Evolutionary conservation across 768 basidiomycete genomes (phyloP).

Genomic region (Suillus paluster): DNA sequence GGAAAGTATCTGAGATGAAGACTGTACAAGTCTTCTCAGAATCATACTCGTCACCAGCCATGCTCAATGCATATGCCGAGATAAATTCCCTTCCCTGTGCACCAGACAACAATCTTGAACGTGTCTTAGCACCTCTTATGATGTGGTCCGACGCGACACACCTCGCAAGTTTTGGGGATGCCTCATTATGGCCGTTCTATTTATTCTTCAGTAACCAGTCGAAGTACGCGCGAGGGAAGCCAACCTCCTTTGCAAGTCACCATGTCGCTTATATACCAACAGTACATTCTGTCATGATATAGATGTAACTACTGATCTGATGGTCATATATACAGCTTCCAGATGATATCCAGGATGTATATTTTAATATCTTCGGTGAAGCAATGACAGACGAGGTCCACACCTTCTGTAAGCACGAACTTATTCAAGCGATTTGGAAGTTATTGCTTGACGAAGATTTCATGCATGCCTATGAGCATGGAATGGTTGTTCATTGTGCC

Average conservation of each 20-base stretch:
- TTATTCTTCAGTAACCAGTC: conserved; percentile 21
- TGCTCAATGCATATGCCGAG: conserved; percentile 5
- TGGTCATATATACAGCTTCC: conserved; percentile 3
- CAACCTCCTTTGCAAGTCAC: conserved; percentile 12
- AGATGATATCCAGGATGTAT: conserved; percentile 4
- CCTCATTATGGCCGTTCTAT: conserved; percentile 22
- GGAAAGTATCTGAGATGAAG: conserved; percentile 20
- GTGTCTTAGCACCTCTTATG: conserved; percentile 22
- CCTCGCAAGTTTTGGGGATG: conserved; percentile 21
- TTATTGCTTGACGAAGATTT: conserved; percentile 27
- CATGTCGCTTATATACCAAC: conserved; percentile 18
- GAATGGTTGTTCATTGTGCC: conserved; percentile 20
- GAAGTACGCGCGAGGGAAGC: conserved; percentile 17
- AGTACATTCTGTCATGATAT: conserved; percentile 10
- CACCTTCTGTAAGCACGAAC: conserved; percentile 19
- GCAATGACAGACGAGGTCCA: background rate
- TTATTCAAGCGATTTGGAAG: conserved; percentile 23
- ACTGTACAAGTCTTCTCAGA: conserved; percentile 6
- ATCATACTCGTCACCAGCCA: background rate
- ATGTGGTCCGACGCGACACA: conserved; percentile 31
- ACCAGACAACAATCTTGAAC: conserved; percentile 15
- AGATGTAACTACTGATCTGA: conserved; percentile 4
- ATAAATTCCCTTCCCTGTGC: conserved; percentile 13
- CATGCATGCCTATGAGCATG: conserved; percentile 23
- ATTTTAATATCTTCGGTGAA: background rate